Evolutionary conservation across 176 grass and related monocot species (phyloP).

Genomic region (Triticum turgidum): DNA sequence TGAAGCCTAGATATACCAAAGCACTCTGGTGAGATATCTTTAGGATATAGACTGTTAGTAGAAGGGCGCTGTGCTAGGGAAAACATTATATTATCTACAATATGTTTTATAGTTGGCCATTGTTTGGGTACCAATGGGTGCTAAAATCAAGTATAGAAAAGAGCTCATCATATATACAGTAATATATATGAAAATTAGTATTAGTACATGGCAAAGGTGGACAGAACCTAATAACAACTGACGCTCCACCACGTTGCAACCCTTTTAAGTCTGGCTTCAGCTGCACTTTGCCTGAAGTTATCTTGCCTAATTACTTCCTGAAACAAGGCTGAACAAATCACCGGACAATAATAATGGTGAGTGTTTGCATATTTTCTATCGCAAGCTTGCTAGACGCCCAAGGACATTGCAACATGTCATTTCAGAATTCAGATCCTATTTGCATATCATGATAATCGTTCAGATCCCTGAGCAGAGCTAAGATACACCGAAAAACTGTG

Average conservation of each 20-base stretch:
- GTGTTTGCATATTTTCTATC: background rate
- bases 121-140: too few relatives aligned
- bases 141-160: too few relatives aligned
- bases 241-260: background rate
- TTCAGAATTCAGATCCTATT: background rate
- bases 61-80: background rate
- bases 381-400: background rate
- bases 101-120: background rate
- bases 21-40: background rate
- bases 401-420: background rate
- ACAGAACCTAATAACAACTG: background rate
- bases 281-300: background rate
- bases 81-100: background rate
- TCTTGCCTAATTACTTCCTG: background rate
- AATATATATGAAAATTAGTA: background rate
- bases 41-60: background rate
- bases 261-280: background rate
- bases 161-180: too few relatives aligned
- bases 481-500: background rate
- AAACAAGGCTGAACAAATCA: background rate
- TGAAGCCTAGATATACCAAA: background rate
- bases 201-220: too few relatives aligned
- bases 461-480: background rate
- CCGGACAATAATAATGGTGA: background rate
- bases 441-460: background rate